phyloP scores from a whole-genome alignment of 169 alveolate species.

The Plasmodium knowlesi region DNA sequence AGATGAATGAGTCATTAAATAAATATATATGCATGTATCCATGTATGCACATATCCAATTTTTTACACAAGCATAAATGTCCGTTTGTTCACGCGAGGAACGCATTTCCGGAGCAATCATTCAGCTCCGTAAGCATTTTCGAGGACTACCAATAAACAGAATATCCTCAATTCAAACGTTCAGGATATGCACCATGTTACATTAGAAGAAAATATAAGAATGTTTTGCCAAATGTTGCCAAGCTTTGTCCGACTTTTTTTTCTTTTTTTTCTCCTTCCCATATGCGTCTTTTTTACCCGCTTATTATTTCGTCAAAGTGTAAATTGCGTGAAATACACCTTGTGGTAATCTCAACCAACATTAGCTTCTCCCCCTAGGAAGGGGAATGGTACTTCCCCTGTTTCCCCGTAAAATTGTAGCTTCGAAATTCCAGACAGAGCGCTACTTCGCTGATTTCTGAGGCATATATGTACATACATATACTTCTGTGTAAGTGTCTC shows the following conservation, averaged over 20 bases:
- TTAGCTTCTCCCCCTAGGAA: not conserved
- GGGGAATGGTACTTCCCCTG: not conserved
- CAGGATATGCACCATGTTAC: not conserved
- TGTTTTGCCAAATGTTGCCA: not conserved
- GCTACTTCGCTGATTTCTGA: not conserved
- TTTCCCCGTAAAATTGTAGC: not conserved
- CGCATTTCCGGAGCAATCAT: not conserved
- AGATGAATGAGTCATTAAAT: not conserved
- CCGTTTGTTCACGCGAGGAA: not conserved
- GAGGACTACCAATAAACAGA: not conserved
- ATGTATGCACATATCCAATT: not conserved
- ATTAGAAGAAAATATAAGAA: not conserved
- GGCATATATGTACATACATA: not conserved
- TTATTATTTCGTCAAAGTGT: not conserved
- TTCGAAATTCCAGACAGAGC: not conserved
- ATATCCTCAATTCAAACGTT: not conserved
- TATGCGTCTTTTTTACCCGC: not conserved
- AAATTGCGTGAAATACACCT: not conserved
- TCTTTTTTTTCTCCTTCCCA: not conserved
- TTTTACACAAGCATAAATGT: not conserved
- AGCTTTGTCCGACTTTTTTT: not conserved
- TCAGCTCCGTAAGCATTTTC: not conserved
- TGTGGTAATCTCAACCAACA: not conserved
- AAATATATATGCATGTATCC: not conserved
- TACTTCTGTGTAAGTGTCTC: not conserved